phyloP scores from a whole-genome alignment of 164 flowering plant genomes.

The Aristolochia fimbriata region DNA sequence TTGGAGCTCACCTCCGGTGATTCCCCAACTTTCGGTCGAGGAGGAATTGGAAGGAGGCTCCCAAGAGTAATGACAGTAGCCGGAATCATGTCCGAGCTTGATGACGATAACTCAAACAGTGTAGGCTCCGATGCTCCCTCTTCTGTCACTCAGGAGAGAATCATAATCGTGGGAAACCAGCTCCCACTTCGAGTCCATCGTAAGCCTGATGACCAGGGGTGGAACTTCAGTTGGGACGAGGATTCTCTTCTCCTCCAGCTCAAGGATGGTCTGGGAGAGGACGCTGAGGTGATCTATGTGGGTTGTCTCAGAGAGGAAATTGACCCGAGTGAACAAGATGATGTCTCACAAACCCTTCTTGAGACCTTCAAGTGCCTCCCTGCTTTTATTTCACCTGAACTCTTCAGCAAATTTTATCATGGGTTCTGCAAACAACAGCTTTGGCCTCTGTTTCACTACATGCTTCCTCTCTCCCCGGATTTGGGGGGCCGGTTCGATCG shows the following conservation, averaged over 20 bases:
- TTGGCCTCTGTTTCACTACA: slow-evolving; percentile 62
- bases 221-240: slow-evolving; percentile 58
- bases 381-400: slow-evolving; percentile 39
- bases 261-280: slow-evolving; percentile 48
- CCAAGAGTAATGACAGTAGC: slow-evolving; percentile 78
- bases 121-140: slow-evolving; percentile 78
- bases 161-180: slow-evolving; percentile 90
- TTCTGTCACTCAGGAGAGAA: slow-evolving; percentile 58
- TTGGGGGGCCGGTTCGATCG: slow-evolving; percentile 51
- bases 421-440: slow-evolving; percentile 56
- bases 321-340: slow-evolving; percentile 40
- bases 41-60: slow-evolving; percentile 48
- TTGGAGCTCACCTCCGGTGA: slow-evolving; percentile 74
- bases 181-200: slow-evolving; percentile 71
- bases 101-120: slow-evolving; percentile 59
- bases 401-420: slow-evolving; percentile 42
- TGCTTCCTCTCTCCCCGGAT: slow-evolving; percentile 56
- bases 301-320: slow-evolving; percentile 50
- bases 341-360: slow-evolving; percentile 43
- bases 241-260: slow-evolving; percentile 53
- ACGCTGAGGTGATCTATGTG: slow-evolving; percentile 45
- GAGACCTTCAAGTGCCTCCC: slow-evolving; percentile 57
- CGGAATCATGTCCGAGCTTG: slow-evolving; percentile 70
- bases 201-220: slow-evolving; percentile 32
- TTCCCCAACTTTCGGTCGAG: slow-evolving; percentile 38